phyloP scores from a whole-genome alignment of 768 basidiomycete species.

The Crassisporium funariophilum region DNA sequence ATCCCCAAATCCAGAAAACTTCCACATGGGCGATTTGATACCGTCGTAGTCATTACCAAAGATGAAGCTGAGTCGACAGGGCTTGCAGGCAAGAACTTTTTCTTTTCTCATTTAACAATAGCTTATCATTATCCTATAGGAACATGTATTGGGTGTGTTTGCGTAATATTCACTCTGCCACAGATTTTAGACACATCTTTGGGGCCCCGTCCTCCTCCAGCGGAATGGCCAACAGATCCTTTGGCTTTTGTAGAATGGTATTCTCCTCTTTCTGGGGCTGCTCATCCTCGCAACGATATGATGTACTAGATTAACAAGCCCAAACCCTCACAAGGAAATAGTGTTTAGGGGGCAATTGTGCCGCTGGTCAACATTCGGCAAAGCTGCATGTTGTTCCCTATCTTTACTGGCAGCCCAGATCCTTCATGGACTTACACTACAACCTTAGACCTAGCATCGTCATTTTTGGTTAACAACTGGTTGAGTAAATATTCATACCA shows the following conservation, averaged over 20 bases:
- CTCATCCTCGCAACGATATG: slow-evolving; percentile 3
- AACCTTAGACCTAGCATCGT: background rate
- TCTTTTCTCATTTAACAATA: background rate
- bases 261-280: background rate
- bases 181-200: background rate
- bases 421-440: background rate
- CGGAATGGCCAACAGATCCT: too few species aligned
- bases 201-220: slow-evolving; percentile 3
- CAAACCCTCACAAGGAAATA: slow-evolving; percentile 8
- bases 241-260: slow-evolving; percentile 21
- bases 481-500: slow-evolving; percentile 3
- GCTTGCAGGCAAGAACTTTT: slow-evolving; percentile 12
- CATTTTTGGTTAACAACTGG: slow-evolving; percentile 2
- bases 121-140: slow-evolving; percentile 5
- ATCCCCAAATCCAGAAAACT: too few species aligned
- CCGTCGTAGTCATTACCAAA: slow-evolving; percentile 15
- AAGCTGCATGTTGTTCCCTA: slow-evolving; percentile 29
- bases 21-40: too few species aligned
- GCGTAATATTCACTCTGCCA: slow-evolving; percentile 25
- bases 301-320: slow-evolving; percentile 12
- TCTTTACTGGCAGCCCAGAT: background rate
- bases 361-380: slow-evolving; percentile 31
- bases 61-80: slow-evolving; percentile 24
- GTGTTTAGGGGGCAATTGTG: slow-evolving; percentile 22
- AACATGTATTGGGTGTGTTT: slow-evolving; percentile 16